Percentiles rank a stretch among this genome's conserved stretches.
These are phyloP conservation scores for Ceratobasidium sp. DNA, from an alignment of 1,284 basidiomycete species.

Conservation along the genomic window DNA sequence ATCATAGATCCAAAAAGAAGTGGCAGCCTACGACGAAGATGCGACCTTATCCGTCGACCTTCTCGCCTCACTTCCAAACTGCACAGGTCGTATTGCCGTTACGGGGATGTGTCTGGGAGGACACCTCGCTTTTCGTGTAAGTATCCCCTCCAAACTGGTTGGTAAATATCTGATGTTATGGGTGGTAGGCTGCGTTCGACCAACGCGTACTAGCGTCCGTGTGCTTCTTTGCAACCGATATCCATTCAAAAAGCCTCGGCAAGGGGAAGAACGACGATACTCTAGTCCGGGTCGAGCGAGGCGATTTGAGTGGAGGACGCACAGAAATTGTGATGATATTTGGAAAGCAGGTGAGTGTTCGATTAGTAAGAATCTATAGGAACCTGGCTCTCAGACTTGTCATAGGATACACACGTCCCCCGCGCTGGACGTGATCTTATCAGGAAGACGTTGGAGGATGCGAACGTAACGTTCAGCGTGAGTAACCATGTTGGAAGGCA, in stretches of 20 bases:
- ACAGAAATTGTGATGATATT: constrained; percentile 93
- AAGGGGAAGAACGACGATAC: constrained; percentile 82
- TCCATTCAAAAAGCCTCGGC: constrained; percentile 87
- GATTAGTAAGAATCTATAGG: neutral
- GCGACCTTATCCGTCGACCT: constrained; percentile 80
- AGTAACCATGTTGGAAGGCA: constrained; percentile 50
- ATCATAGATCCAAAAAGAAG: constrained; percentile 79
- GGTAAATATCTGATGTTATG: neutral
- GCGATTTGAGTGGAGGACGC: constrained; percentile 73
- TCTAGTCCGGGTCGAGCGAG: constrained; percentile 73
- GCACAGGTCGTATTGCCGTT: constrained; percentile 90
- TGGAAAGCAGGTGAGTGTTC: constrained; percentile 78
- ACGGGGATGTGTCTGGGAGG: constrained; percentile 90
- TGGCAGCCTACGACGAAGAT: constrained; percentile 89
- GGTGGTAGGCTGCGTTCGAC: constrained; percentile 81
- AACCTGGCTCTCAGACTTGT: neutral
- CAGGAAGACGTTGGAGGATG: constrained; percentile 81
- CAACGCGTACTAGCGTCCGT: constrained; percentile 82
- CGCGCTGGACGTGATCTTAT: constrained; percentile 85
- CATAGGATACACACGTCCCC: constrained; percentile 89
- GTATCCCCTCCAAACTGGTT: constrained; percentile 44
- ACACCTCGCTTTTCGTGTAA: constrained; percentile 73
- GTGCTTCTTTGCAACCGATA: constrained; percentile 94
- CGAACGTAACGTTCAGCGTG: constrained; percentile 75
- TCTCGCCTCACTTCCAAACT: constrained; percentile 75